These are phyloP conservation scores for Barnettozyma vustinii DNA, from an alignment of 805 yeast genomes.

Conservation along the genomic window DNA sequence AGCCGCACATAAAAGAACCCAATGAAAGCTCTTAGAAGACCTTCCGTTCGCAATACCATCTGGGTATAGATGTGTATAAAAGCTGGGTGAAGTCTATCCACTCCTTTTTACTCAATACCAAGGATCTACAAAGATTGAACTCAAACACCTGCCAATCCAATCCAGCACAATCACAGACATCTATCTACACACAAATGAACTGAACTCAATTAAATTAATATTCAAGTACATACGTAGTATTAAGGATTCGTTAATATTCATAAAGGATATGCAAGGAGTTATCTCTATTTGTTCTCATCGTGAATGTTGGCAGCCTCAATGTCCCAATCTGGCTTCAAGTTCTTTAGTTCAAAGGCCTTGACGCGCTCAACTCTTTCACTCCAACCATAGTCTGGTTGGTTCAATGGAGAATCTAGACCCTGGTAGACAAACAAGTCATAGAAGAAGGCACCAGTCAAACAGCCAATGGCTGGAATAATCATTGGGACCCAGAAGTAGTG, in stretches of 20 bases:
- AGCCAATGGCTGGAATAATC: constrained; percentile 45
- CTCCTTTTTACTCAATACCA: no score
- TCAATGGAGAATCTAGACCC: constrained; percentile 48
- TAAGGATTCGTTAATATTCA: background rate
- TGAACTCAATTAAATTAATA: background rate
- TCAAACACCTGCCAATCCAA: no score
- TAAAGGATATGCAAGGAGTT: background rate
- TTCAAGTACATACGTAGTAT: background rate
- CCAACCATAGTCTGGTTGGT: constrained; percentile 34
- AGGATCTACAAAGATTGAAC: no score
- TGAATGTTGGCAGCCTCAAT: constrained; percentile 6
- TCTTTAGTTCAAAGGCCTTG: constrained; percentile 16
- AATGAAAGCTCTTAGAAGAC: background rate
- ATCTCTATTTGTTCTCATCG: background rate
- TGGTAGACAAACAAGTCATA: constrained; percentile 47
- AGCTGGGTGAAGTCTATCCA: no score
- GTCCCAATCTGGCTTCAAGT: constrained; percentile 22
- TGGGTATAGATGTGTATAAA: background rate
- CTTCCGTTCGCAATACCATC: background rate
- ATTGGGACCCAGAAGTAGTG: constrained; percentile 51
- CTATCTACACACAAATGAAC: background rate
- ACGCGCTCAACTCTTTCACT: constrained; percentile 15
- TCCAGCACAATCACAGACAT: no score
- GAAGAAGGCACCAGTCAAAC: constrained; percentile 41
- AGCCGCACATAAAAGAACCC: background rate